Evolutionary conservation across 495 filamentous ascomycete genomes (phyloP), one percentile per base, ranked within the genome.

Genomic region (Penicillium lividum): DNA sequence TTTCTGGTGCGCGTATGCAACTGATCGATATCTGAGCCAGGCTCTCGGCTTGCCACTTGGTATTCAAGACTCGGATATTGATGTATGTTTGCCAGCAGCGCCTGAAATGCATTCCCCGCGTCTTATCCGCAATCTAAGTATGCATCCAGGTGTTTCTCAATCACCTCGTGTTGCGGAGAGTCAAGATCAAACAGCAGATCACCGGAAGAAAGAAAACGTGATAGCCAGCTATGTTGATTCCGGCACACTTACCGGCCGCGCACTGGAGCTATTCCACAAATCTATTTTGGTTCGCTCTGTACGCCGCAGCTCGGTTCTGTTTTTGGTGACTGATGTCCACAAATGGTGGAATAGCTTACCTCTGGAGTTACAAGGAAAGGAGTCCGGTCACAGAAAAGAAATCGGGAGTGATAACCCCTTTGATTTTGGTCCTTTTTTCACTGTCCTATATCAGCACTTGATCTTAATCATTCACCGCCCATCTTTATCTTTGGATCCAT

Each of bases 401-500:
- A 15, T 13, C 7, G 22, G 18, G n/a, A 51, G n/a, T 30, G 64
- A 72, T 29, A 47, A 25, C 15, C 64, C 72, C 0, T 74, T 72
- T 62, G 68, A 76, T 51, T 73, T 77, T 40, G 66, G 70, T 43
- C 72, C 77, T 13, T 69, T 75, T 45, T 75, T 82, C 65, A 70
- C 87, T 59, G 73, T 92, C 74, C 66, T 87, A 73, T 71, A 93
- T 70, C 74, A 92, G 78, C 69, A 84, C 77, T 76, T 86, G 68
- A 66, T 93, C 74, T 75, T 92, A 82, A 68, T 89, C 77, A 64
- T 88, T 70, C 63, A 88, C 73, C 73, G 74, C 15, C 74, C 74
- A 3, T 72, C 68, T 10, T 55, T 77, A 28, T 76, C 74, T 18
- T 63, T 74, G 25, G 62, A 66, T 18, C 68, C 72, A 0, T 64